Base-by-base conservation (phyloP, 306 rosid species). In the Fagus crenata region DNA sequence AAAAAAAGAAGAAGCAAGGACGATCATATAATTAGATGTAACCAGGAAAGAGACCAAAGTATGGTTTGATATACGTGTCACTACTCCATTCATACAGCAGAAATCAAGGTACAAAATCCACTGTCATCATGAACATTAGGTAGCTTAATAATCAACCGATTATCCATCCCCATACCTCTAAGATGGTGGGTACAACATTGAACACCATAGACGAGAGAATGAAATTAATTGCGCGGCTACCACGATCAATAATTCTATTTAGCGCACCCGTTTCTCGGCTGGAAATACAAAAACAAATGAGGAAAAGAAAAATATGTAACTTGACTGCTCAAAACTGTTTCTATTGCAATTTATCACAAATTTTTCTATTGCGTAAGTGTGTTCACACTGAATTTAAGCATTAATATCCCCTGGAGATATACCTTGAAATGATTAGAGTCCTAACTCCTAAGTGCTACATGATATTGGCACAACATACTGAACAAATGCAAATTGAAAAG, bases 221-320 rank as follows among this genome's bases (percentile, higher is more conserved):
- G 84, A 92, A 95, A 82, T 89, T 95, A 86, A 95, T 95, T 22
- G 93, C 97, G 15, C 99, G 97, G 84, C 97, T 95, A 75, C 99
- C 99, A 67, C 99, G 99, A 81, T 95, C 99, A 78, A 95, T 95
- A 70, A 87, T 95, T 91, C 97, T 88, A 87, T 86, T 90, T 69
- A 95, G 82, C 53, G 86, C 97, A 61, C 99, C 99, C n/a, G 99
- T 95, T 85, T 95, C 97, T 74, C 97, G 99, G 63, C 99, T 95
- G 88, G 41, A 85, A 60, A 78, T 77, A 71, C 53, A 79, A 28
- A 17, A 42, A 33, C 80, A 77, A 40, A 18, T 35, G 65, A 67
- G 63, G 67, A 78, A 77, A 37, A 67, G 49, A 7, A 39, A n/a
- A 18, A 41, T 39, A 43, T 36, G 58, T 42, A 81, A 51, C 80